Percentiles rank a stretch among this genome's conserved stretches.
These are phyloP conservation scores for Vitis rupestris DNA, from an alignment of 164 flowering plant species.

Conservation along the genomic window DNA sequence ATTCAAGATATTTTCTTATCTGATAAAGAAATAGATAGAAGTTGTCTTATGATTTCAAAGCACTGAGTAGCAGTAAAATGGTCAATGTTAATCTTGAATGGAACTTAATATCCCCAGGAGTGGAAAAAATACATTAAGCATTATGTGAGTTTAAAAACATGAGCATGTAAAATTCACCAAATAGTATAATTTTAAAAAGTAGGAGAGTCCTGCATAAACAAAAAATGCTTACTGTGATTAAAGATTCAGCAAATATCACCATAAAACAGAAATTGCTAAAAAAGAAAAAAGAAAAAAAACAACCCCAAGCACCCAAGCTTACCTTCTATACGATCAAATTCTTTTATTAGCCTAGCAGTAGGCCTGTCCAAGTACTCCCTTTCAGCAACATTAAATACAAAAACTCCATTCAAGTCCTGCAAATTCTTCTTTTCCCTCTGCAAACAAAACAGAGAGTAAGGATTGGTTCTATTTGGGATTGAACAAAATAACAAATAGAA, in stretches of 20 bases:
- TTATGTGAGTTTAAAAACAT: neutral
- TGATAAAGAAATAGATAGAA: too few relatives aligned
- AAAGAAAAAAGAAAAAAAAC: neutral
- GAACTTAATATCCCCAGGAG: neutral
- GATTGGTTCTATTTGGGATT: neutral
- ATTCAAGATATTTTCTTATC: too few relatives aligned
- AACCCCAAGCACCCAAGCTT: constrained; percentile 3
- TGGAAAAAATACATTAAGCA: neutral
- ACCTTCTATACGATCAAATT: constrained; percentile 81
- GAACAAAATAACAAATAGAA: neutral
- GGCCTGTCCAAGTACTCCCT: constrained; percentile 78
- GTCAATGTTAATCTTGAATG: neutral
- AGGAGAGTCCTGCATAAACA: neutral
- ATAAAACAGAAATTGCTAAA: neutral
- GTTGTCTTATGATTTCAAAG: too few relatives aligned
- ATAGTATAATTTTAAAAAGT: neutral
- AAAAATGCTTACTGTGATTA: constrained; percentile 3
- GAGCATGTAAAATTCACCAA: neutral
- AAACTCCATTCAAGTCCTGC: constrained; percentile 82
- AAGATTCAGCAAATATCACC: neutral
- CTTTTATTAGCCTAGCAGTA: constrained; percentile 90
- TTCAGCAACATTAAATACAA: constrained; percentile 72
- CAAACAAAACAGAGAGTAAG: constrained; percentile 10
- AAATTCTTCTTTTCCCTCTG: constrained; percentile 91
- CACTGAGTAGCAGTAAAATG: too few relatives aligned